Base-by-base conservation (phyloP, 2,329 filamentous ascomycete species). In the Polytolypa hystricis region DNA sequence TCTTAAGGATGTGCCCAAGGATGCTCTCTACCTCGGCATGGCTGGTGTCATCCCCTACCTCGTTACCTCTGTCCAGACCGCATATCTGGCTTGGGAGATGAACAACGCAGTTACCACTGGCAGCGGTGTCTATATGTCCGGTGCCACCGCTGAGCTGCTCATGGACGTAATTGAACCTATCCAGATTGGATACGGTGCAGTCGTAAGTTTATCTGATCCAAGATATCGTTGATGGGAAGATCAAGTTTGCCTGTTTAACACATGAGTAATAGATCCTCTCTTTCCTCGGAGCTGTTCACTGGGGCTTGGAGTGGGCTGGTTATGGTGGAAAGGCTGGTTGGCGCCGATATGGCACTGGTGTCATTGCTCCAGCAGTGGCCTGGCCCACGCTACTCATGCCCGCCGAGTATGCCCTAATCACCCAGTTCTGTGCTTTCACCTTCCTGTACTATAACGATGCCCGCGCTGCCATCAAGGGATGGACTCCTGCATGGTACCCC, bases 241-340 rank as follows among this genome's bases (percentile, higher is more conserved):
- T 40, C 10, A 21, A 19, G 4, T 16, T 31, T 25, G 18, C 31
- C 33, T 29, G 12, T 34, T 10, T 28, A 29, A 21, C 26, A 34
- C 17, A 26, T 14, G 28, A 25, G 16, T 31, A 5, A 18, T 44
- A 81, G 77, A 91, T 94, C 51, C 82, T 94, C 50, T 93, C 86
- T 18, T 95, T 94, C 69, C 74, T 95, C 1, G 89, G 89, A 30
- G 87, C 87, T 21, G 79, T 94, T 51, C 89, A 95, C 61, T 95
- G 89, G 82, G 87, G 87, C 38, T 70, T 94, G 12, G 86, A 94
- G 61, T 93, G 80, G 58, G 82, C 82, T 34, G 66, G 80, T 63
- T 79, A 70, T 57, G 64, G 79, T 60, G 61, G 74, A 53, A 50
- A 71, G 43, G 79, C 82, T 39, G 81, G 84, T 36, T 84, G 81